Conservation (phyloP, 2,329 filamentous ascomycete species). For the Epichloe coenophiala region DNA sequence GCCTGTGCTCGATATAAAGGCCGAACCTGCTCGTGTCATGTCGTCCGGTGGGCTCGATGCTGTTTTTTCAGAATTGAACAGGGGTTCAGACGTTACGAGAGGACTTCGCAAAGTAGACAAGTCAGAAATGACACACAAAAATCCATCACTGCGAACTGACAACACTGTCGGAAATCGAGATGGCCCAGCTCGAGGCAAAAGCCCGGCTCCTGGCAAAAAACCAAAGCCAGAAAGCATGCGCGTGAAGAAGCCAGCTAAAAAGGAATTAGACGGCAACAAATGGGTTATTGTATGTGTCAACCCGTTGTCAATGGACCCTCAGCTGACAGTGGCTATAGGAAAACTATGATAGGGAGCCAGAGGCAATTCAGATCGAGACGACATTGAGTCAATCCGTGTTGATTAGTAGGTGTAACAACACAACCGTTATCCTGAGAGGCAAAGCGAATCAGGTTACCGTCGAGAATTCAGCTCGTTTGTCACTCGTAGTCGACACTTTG, state of each 20-base stretch:
- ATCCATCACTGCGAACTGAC: conserved; percentile 66
- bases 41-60: conserved; percentile 58
- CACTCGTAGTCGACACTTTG: conserved; percentile 76
- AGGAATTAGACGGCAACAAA: conserved; percentile 77
- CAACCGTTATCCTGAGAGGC: conserved; percentile 75
- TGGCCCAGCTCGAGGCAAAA: conserved; percentile 53
- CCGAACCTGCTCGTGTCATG: conserved; percentile 21
- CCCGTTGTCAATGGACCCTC: no score
- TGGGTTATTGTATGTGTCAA: conserved; percentile 61
- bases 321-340: conserved; percentile 38
- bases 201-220: conserved; percentile 80
- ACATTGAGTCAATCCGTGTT: conserved; percentile 78
- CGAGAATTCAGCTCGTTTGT: conserved; percentile 76
- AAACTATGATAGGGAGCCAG: conserved; percentile 68
- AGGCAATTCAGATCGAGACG: conserved; percentile 70
- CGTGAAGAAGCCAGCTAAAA: conserved; percentile 65
- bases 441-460: conserved; percentile 96
- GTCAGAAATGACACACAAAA: conserved; percentile 97
- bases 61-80: conserved; percentile 86
- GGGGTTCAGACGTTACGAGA: conserved; percentile 75
- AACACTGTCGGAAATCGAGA: conserved; percentile 53
- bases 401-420: conserved; percentile 83
- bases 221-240: conserved; percentile 79
- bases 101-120: conserved; percentile 86
- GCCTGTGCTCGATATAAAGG: conserved; percentile 48